Base-by-base conservation (phyloP, 1,284 basidiomycete genomes). In the Inonotus hispidus region DNA sequence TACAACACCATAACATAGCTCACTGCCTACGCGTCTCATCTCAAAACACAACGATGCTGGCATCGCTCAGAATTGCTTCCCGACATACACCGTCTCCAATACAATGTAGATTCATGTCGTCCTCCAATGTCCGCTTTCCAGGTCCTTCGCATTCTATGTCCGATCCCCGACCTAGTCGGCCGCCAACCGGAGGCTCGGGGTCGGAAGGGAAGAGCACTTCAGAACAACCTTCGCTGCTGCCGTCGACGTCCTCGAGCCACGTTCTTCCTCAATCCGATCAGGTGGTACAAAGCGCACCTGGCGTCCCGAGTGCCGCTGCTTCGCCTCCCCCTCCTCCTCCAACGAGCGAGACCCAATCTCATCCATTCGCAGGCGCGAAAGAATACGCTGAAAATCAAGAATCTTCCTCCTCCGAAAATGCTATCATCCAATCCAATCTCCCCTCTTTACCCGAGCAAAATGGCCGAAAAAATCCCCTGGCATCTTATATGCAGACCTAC, bases 361-460 rank as follows among this genome's bases (percentile, higher is more conserved):
- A 63, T 56, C 62, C 62, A 23, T 63, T 21, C 47, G 62, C 62
- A 11, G 62, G 62, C 21, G 62, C 62, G 16, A 59, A 60, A 41
- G 62, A 63, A 43, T 63, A 63, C 54, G 62, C 62, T n/a, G 62
- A 60, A 7, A 63, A 56, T 37, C 62, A 63, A 39, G 62, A 60
- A 37, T 38, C 43, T 7, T 53, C 54, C 21, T 46, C 38, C 14
- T 46, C 39, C 14, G 39, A 54, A 29, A 56, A 57, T 37, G 39
- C 62, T 14, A 25, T 35, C 14, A 25, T 53, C 25, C 29, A 37
- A 16, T 61, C 63, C 0, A 60, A 61, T 35, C 56, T 64, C 38
- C 63, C 63, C 25, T 19, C 63, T 5, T 50, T 61, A 14, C 62
- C 58, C 1, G 47, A 62, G 27, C 32, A 27, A 41, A 14, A 41